Percentiles rank a stretch among this genome's conserved stretches.
phyloP scores from a whole-genome alignment of 192 early-diverging fungal genomes.

The Coemansia sp. region DNA sequence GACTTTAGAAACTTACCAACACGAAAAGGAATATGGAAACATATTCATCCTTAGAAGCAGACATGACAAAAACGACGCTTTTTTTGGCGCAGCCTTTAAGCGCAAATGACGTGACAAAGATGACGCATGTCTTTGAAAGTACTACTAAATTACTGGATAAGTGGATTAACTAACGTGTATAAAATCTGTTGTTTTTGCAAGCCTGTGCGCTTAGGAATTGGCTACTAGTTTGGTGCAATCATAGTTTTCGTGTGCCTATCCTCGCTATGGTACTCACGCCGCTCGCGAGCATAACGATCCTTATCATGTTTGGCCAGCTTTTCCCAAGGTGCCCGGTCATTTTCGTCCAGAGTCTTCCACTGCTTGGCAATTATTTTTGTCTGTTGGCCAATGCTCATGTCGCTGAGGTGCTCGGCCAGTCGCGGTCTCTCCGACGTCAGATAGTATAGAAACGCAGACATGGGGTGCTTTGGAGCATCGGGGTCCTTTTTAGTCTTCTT shows the following conservation, averaged over 20 bases:
- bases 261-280: slow-evolving; percentile 58
- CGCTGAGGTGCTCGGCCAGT: slow-evolving; percentile 65
- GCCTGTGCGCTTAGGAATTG: neutral
- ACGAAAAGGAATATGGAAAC: neutral
- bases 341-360: slow-evolving; percentile 58
- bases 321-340: slow-evolving; percentile 58
- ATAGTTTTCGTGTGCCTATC: slow-evolving; percentile 19
- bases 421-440: slow-evolving; percentile 66
- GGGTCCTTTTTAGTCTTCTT: slow-evolving; percentile 76
- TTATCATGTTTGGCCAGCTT: slow-evolving; percentile 60
- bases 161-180: neutral
- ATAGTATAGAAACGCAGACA: slow-evolving; percentile 84
- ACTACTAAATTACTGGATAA: too few species aligned
- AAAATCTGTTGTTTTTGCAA: neutral
- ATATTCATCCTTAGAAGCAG: neutral
- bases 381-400: slow-evolving; percentile 71
- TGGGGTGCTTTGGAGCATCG: slow-evolving; percentile 80
- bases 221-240: slow-evolving; percentile 12
- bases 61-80: neutral
- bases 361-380: slow-evolving; percentile 71
- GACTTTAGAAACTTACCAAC: neutral
- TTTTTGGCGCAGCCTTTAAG: too few species aligned
- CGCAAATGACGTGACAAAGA: neutral
- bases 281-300: slow-evolving; percentile 64
- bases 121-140: neutral